These are phyloP conservation scores for Saturnispora sekii DNA, from an alignment of 805 yeast genomes.

Conservation along the genomic window DNA sequence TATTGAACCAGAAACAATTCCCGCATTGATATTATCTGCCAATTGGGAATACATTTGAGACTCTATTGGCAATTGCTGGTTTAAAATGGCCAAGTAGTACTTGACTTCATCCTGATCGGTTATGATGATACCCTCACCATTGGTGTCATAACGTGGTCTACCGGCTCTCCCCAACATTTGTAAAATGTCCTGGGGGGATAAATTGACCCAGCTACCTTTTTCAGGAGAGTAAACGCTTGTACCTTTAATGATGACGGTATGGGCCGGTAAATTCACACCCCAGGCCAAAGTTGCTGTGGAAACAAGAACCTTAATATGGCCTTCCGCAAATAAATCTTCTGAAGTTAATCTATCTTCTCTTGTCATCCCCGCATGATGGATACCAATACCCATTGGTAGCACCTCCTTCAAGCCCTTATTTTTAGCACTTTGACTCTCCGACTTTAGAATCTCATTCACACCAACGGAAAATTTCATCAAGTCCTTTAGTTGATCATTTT, in stretches of 20 bases:
- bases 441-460: conserved; percentile 48
- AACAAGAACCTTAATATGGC: conserved; percentile 71
- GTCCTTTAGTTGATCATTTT: conserved; percentile 39
- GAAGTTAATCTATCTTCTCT: conserved; percentile 64
- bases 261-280: conserved; percentile 97
- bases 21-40: conserved; percentile 78
- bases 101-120: conserved; percentile 81
- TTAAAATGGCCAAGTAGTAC: conserved; percentile 81
- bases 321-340: conserved; percentile 84
- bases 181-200: conserved; percentile 89
- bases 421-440: conserved; percentile 50
- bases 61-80: conserved; percentile 88
- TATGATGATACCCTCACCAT: conserved; percentile 90
- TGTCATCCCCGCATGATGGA: conserved; percentile 86
- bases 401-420: conserved; percentile 49
- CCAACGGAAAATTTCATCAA: conserved; percentile 43
- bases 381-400: conserved; percentile 66
- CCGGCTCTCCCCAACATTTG: conserved; percentile 99
- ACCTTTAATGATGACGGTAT: conserved; percentile 87
- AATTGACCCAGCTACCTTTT: conserved; percentile 76
- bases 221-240: conserved; percentile 92
- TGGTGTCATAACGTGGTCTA: conserved; percentile 84
- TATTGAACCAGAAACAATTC: conserved; percentile 66
- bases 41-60: conserved; percentile 67
- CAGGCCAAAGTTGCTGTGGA: conserved; percentile 93